Percentiles rank a stretch among this genome's conserved stretches.
Evolutionary conservation across 1,139 yeast species (phyloP).

Genomic region (Saccharomyces hybrid): DNA sequence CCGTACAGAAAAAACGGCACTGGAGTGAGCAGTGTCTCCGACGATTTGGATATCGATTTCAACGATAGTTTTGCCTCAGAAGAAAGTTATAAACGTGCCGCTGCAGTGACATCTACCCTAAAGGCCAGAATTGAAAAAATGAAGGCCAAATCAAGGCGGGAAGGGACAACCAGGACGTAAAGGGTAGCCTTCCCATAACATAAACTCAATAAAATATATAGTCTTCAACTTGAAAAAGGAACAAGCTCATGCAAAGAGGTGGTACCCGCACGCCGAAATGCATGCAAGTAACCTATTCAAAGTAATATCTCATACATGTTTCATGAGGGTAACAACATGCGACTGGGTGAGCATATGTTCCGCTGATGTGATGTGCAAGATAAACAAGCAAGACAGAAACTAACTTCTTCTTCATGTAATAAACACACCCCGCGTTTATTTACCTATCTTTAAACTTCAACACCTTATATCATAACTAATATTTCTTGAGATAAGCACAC

Average conservation of each 20-base stretch:
- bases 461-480: background rate
- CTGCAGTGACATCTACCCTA: slow-evolving; percentile 78
- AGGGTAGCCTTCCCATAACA: background rate
- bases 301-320: background rate
- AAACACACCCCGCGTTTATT: background rate
- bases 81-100: slow-evolving; percentile 84
- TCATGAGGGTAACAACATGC: background rate
- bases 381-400: background rate
- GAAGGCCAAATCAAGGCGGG: slow-evolving; percentile 52
- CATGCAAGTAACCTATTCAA: background rate
- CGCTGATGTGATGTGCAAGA: background rate
- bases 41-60: slow-evolving; percentile 4
- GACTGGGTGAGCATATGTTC: background rate
- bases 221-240: background rate
- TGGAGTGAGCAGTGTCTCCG: slow-evolving; percentile 1
- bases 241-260: background rate
- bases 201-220: background rate
- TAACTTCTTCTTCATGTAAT: background rate
- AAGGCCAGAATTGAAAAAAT: slow-evolving; percentile 84
- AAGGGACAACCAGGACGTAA: slow-evolving; percentile 1
- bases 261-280: background rate
- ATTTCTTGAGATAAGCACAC: background rate
- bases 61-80: slow-evolving; percentile 37
- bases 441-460: background rate
- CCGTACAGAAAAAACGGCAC: slow-evolving; percentile 3